Evolutionary conservation across 2,329 filamentous ascomycete species (phyloP).

Genomic region (Calonectria honghensis): DNA sequence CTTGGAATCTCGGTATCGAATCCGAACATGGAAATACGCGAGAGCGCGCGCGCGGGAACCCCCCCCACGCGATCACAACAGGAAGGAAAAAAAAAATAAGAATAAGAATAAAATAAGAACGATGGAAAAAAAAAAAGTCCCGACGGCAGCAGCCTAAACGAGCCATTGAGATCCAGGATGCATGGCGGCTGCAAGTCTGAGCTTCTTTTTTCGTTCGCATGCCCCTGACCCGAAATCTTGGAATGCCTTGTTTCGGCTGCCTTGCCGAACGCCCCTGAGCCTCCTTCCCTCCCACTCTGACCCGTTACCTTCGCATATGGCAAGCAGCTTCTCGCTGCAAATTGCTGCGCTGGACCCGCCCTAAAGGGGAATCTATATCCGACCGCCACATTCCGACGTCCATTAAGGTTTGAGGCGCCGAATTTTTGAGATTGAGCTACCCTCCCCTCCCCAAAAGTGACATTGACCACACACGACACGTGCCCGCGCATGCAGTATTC

Average conservation of each 20-base stretch:
- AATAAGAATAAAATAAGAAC: neutral
- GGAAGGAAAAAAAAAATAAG: neutral
- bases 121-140: neutral
- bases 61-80: neutral
- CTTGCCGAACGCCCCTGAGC: neutral
- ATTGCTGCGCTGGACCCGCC: neutral
- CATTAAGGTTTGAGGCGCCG: conserved; percentile 4
- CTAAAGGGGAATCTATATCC: neutral
- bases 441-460: no score
- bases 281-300: neutral
- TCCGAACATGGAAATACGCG: no score
- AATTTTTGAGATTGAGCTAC: neutral
- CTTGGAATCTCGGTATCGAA: neutral
- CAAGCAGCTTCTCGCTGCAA: neutral
- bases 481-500: neutral
- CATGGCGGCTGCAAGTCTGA: no score
- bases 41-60: neutral
- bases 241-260: conserved; percentile 13
- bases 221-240: conserved; percentile 16
- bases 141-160: neutral
- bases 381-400: neutral
- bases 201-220: neutral
- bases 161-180: neutral
- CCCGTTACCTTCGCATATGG: neutral
- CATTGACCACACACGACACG: neutral